phyloP scores from a whole-genome alignment of 2,329 filamentous ascomycete genomes.

The Hypoxylon sp. region DNA sequence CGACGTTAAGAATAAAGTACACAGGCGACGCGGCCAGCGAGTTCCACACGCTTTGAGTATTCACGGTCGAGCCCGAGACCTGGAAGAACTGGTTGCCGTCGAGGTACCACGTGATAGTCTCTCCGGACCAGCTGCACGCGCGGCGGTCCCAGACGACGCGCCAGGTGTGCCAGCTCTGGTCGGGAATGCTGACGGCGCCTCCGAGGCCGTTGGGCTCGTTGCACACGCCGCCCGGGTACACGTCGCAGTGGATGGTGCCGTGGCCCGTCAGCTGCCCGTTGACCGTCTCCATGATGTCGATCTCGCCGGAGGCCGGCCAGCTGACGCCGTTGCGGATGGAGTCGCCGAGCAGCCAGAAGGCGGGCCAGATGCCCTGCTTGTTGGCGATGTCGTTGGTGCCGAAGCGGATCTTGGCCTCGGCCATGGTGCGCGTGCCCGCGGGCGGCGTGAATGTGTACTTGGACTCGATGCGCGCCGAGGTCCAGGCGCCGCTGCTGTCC shows the following conservation, averaged over 20 bases:
- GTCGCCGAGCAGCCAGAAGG: constrained; percentile 67
- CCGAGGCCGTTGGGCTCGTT: constrained; percentile 63
- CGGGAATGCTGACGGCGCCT: constrained; percentile 57
- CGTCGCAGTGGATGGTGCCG: constrained; percentile 65
- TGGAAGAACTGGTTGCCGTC: constrained; percentile 62
- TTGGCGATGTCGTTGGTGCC: constrained; percentile 56
- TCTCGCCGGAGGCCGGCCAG: constrained; percentile 67
- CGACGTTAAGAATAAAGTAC: constrained; percentile 65
- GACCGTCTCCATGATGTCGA: constrained; percentile 66
- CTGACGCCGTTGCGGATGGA: constrained; percentile 61
- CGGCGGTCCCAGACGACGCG: constrained; percentile 63
- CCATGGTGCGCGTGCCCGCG: constrained; percentile 59
- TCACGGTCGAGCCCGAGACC: constrained; percentile 60
- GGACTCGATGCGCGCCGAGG: constrained; percentile 66
- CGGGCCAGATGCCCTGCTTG: constrained; percentile 68
- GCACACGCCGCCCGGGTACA: constrained; percentile 61
- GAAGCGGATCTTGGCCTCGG: constrained; percentile 63
- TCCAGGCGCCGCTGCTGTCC: constrained; percentile 60
- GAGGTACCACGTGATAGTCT: constrained; percentile 65
- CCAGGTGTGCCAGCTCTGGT: constrained; percentile 66
- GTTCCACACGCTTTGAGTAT: constrained; percentile 60
- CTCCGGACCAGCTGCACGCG: constrained; percentile 59
- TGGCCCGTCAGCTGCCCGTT: constrained; percentile 62
- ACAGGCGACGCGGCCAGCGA: constrained; percentile 60
- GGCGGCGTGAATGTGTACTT: constrained; percentile 62